These are phyloP conservation scores for Croton laevigatus DNA, from an alignment of 441 rosid species.

Conservation along the genomic window DNA sequence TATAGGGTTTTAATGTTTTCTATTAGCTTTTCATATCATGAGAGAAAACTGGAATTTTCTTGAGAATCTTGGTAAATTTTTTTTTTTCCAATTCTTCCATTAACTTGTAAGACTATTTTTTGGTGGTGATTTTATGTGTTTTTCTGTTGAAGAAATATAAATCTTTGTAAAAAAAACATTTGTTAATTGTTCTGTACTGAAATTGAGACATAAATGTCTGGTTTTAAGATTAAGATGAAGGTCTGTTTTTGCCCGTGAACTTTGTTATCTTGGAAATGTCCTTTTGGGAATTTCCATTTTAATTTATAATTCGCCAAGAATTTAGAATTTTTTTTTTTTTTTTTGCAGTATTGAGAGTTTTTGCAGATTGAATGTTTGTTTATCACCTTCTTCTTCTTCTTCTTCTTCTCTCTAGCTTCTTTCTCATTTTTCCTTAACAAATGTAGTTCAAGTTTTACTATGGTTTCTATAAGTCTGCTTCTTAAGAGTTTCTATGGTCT, in stretches of 20 bases:
- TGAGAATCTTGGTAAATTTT: no score
- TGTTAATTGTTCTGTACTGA: background rate
- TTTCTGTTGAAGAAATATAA: background rate
- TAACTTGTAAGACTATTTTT: background rate
- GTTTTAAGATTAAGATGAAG: background rate
- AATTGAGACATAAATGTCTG: background rate
- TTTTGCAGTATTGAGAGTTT: background rate
- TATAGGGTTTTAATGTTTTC: background rate
- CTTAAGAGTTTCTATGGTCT: background rate
- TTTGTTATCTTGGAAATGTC: background rate
- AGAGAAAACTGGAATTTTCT: no score
- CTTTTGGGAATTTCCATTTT: background rate
- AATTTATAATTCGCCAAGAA: background rate
- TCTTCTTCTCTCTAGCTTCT: background rate
- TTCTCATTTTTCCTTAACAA: background rate
- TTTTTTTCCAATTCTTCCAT: background rate
- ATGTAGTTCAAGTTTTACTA: background rate
- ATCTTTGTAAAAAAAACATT: background rate
- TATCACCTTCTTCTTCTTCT: background rate
- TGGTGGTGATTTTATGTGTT: background rate
- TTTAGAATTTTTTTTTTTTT: background rate
- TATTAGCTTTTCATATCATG: background rate
- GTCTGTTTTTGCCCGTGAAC: background rate
- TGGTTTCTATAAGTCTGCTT: background rate
- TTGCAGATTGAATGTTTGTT: background rate